phyloP scores from a whole-genome alignment of 1,284 basidiomycete genomes.

The Puccinia horiana region DNA sequence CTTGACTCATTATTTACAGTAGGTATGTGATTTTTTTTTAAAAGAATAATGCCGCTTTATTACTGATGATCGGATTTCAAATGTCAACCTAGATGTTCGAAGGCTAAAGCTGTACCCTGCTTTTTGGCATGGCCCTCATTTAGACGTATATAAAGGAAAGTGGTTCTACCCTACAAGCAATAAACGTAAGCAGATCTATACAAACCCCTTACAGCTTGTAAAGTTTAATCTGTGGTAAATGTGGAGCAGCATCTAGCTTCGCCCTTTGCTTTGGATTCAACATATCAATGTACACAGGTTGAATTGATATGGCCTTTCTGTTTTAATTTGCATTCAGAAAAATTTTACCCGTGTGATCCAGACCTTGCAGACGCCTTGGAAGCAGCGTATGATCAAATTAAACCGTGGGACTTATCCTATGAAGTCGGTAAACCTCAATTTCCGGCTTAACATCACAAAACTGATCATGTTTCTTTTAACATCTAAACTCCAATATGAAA shows the following conservation, averaged over 20 bases:
- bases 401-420: constrained; percentile 56
- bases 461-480: constrained; percentile 52
- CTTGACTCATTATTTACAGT: constrained; percentile 56
- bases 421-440: constrained; percentile 50
- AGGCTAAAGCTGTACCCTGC: constrained; percentile 39
- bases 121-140: constrained; percentile 47
- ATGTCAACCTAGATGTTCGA: constrained; percentile 17
- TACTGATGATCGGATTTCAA: not conserved
- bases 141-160: constrained; percentile 39
- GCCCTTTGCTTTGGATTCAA: not conserved
- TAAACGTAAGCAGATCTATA: constrained; percentile 51
- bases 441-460: constrained; percentile 38
- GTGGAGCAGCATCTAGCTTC: not conserved
- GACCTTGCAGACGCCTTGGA: constrained; percentile 58
- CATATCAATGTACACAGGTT: not conserved
- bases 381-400: constrained; percentile 56
- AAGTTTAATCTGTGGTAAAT: not conserved
- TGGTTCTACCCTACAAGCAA: constrained; percentile 50
- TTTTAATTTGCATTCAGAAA: constrained; percentile 49
- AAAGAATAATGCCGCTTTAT: not conserved
- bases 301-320: not conserved
- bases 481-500: not conserved
- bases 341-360: constrained; percentile 55
- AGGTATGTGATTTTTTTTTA: constrained; percentile 46
- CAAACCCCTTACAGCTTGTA: not conserved